Base-by-base conservation (phyloP, 192 early-diverging fungal species). In the Powellomyces hirtus region DNA sequence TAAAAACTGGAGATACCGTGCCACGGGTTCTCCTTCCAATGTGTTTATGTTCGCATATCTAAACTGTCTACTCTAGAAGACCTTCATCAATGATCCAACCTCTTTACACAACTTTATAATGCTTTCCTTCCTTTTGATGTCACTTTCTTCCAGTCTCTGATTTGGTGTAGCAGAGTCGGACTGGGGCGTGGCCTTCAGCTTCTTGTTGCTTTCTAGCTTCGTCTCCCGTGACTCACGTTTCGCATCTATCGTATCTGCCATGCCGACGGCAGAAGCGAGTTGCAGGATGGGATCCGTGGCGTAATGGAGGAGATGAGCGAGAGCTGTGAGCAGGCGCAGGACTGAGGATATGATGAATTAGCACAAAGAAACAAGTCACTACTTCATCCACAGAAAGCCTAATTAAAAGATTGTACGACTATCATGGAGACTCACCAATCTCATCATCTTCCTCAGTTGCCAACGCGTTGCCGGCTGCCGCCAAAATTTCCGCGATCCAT, bases 401-500 rank as follows among this genome's bases (percentile, higher is more conserved):
- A 24, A 44, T 34, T 26, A 16, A n/a, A n/a, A n/a, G n/a, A n/a
- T n/a, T n/a, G 44, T 58, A 35, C 20, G 10, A 46, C 69, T 52
- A 51, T 20, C 68, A 0, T 34, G 35, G 75, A 22, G 16, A 64
- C 77, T 74, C 62, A 84, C 81, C 71, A 49, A 85, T 88, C 58
- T 87, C 86, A 37, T 85, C 81, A 26, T 34, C 56, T 11, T 80
- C 77, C 29, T 75, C 76, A 45, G 5, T 37, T 38, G 81, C 79
- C n/a, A 93, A 59, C 11, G 88, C 85, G 16, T 81, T 77, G 0
- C 72, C 68, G 36, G 89, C 72, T 1, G 90, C 91, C 42, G 88
- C 87, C 8, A 86, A 72, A 40, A 89, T 62, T 61, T 93, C 90
- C 16, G 79, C 69, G 26, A 75, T 67, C 91, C 91, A 93, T 34